Base-by-base conservation (phyloP, 2,329 filamentous ascomycete genomes). In the Tolypocladium guangdongense region DNA sequence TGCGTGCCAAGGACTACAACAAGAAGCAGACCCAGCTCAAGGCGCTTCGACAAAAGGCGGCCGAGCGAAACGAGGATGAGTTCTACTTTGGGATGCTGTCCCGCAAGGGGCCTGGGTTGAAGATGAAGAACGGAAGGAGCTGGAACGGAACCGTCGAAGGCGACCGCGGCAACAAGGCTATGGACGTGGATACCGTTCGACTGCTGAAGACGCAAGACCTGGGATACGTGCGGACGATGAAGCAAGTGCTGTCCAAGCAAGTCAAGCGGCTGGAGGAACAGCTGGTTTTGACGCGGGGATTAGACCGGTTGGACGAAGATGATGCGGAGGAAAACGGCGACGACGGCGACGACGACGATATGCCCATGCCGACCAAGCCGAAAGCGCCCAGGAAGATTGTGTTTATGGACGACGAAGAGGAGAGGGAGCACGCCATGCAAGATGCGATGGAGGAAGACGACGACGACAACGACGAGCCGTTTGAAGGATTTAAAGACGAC, bases 51-150 rank as follows among this genome's bases (percentile, higher is more conserved):
- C 71, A 77, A 54, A 86, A 86, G 64, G 83, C 81, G 6, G 68
- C 81, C 54, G 78, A 84, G 39, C 80, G 82, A 60, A 87, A 87
- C 67, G 83, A 86, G 51, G 84, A 87, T 78, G 84, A 87, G 63
- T 87, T 87, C 69, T 86, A 85, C 72, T 85, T 81, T 63, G 82
- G 81, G 57, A 87, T 87, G 84, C 72, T 86, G 62, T 80, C 78
- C 59, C 80, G 79, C 56, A 74, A 75, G 54, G 81, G 81, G 11
- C 77, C 81, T 5, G 75, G 77, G 7, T 74, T 74, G 7, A 67
- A 68, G 20, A 63, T 79, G 39, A 71, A 75, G 58, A 71, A 66
- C 58, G 81, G 73, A 53, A 78, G 74, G 63, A 68, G 66, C 45
- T 81, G 78, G 71, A 75, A 69, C 2, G 82, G 82, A 36, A 80